Evolutionary conservation across 345 rosid species (phyloP).

Genomic region (Salix suchowensis): DNA sequence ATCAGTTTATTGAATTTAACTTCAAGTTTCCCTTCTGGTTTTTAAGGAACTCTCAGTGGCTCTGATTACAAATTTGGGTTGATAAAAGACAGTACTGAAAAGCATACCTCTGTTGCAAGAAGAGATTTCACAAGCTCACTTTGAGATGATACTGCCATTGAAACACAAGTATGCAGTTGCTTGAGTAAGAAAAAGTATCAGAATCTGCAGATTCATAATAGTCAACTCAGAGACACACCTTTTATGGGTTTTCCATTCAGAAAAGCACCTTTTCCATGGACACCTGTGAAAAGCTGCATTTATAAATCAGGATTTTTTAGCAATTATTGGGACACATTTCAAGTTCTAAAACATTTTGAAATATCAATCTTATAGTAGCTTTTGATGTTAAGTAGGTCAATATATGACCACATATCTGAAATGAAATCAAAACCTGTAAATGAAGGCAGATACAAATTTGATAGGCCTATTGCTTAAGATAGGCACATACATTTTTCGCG

Average conservation of each 20-base stretch:
- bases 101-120: conserved; percentile 76
- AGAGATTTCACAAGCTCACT: conserved; percentile 72
- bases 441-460: neutral
- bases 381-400: neutral
- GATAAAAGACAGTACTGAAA: neutral
- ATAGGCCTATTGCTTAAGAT: neutral
- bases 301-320: conserved; percentile 9
- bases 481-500: neutral
- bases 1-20: neutral
- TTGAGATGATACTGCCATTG: conserved; percentile 64
- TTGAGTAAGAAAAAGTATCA: neutral
- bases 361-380: neutral
- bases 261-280: conserved; percentile 74
- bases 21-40: neutral
- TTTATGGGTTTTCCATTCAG: conserved; percentile 72
- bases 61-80: neutral
- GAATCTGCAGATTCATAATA: neutral
- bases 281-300: conserved; percentile 71
- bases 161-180: conserved; percentile 11
- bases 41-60: neutral
- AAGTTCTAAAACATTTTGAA: neutral
- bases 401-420: neutral
- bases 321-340: neutral
- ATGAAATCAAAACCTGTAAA: neutral
- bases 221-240: conserved; percentile 37